Percentiles rank a stretch among this genome's conserved stretches.
Conservation (phyloP, 164 flowering plant species). For the Liriodendron chinense region DNA sequence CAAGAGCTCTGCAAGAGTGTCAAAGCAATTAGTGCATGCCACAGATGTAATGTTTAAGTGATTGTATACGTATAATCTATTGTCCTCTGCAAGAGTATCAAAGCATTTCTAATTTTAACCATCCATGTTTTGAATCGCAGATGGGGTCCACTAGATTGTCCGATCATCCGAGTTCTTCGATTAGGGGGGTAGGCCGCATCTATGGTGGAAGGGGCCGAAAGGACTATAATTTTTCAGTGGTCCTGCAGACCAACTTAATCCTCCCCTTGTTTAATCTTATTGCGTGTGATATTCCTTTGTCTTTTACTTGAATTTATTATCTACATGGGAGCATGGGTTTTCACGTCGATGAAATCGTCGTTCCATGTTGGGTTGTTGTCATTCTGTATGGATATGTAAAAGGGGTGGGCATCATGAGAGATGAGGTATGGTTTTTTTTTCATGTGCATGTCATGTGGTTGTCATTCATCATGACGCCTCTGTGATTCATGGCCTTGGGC, state of each 20-base stretch:
- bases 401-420: background rate
- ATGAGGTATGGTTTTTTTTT: background rate
- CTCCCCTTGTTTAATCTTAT: background rate
- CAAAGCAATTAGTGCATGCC: too few relatives aligned
- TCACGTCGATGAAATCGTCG: background rate
- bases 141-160: too few relatives aligned
- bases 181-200: too few relatives aligned
- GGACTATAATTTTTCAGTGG: too few relatives aligned
- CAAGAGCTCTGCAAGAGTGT: too few relatives aligned
- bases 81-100: too few relatives aligned
- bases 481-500: background rate
- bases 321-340: background rate
- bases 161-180: too few relatives aligned
- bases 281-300: background rate
- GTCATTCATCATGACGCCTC: background rate
- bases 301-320: background rate
- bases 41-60: too few relatives aligned
- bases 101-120: too few relatives aligned
- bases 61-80: too few relatives aligned
- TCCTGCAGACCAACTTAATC: background rate
- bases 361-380: slow-evolving; percentile 1
- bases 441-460: background rate
- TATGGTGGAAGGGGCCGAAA: too few relatives aligned
- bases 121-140: too few relatives aligned
- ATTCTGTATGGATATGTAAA: background rate